Conservation (phyloP, 2,329 filamentous ascomycete species). For the Fusarium brachygibbosum region DNA sequence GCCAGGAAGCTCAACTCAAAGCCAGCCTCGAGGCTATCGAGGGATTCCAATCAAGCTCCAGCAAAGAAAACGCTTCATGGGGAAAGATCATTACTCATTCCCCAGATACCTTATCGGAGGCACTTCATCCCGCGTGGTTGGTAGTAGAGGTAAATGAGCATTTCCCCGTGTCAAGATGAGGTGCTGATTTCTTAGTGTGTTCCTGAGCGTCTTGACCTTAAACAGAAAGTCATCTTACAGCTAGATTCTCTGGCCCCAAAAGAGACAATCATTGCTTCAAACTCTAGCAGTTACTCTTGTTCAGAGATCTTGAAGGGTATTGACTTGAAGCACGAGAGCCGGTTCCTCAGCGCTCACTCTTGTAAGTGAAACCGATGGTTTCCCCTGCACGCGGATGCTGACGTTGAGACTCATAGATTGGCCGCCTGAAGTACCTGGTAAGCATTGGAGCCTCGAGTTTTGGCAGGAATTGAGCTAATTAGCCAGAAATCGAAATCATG, state of each 20-base stretch:
- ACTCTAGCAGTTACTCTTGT: conserved; percentile 62
- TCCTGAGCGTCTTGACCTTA: conserved; percentile 59
- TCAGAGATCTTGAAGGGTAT: conserved; percentile 58
- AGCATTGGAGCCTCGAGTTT: rapidly evolving
- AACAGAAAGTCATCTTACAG: conserved; percentile 55
- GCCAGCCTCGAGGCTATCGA: conserved; percentile 49
- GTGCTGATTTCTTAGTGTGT: conserved; percentile 54
- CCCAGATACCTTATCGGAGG: conserved; percentile 30
- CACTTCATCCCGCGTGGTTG: conserved; percentile 46
- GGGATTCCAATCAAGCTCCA: conserved; percentile 33
- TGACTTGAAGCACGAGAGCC: conserved; percentile 50
- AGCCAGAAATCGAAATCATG: conserved; percentile 51
- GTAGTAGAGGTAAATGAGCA: conserved; percentile 46
- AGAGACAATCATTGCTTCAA: conserved; percentile 59
- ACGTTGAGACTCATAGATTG: conserved; percentile 42
- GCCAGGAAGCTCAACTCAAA: conserved; percentile 45
- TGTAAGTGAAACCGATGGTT: conserved; percentile 49
- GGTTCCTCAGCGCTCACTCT: conserved; percentile 60
- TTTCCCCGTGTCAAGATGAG: rapidly evolving
- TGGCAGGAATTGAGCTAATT: not conserved
- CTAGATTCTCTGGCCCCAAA: conserved; percentile 55
- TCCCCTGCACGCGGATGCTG: not conserved
- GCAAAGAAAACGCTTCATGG: conserved; percentile 13
- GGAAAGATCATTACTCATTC: conserved; percentile 45
- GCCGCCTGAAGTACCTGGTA: conserved; percentile 52